Conservation (phyloP, 2,329 filamentous ascomycete species). For the Monilinia vaccinii-corymbosi region DNA sequence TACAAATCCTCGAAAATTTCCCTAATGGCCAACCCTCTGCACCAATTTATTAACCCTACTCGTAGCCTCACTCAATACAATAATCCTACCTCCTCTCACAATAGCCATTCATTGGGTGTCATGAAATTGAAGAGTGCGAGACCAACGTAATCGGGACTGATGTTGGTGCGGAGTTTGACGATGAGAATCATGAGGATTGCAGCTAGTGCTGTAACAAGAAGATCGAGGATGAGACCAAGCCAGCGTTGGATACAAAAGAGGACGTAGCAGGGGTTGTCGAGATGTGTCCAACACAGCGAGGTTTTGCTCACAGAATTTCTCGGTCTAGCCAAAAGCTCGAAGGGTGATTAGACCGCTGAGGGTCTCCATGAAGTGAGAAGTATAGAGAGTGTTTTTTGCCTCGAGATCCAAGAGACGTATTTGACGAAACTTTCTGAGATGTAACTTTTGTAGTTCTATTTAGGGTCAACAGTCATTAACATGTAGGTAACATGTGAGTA, state of each 20-base stretch:
- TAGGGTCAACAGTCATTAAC: neutral
- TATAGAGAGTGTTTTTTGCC: slow-evolving; percentile 35
- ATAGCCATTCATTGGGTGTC: slow-evolving; percentile 33
- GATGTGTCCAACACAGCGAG: slow-evolving; percentile 41
- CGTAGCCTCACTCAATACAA: slow-evolving; percentile 36
- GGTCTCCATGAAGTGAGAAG: slow-evolving; percentile 40
- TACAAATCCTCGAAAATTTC: slow-evolving; percentile 44
- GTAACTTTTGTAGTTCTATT: slow-evolving; percentile 33
- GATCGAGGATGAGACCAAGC: slow-evolving; percentile 37
- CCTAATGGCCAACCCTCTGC: slow-evolving; percentile 41
- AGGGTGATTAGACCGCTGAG: slow-evolving; percentile 37
- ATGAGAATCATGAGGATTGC: slow-evolving; percentile 30
- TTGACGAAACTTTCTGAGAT: slow-evolving; percentile 40
- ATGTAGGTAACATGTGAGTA: neutral
- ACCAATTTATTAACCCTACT: slow-evolving; percentile 48
- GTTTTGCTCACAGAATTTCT: slow-evolving; percentile 28
- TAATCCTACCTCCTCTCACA: slow-evolving; percentile 30
- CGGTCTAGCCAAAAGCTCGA: slow-evolving; percentile 37
- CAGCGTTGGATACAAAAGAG: slow-evolving; percentile 49
- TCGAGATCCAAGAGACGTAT: slow-evolving; percentile 42
- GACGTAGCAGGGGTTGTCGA: slow-evolving; percentile 49
- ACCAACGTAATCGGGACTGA: slow-evolving; percentile 26
- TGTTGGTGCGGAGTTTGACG: slow-evolving; percentile 25
- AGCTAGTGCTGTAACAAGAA: slow-evolving; percentile 25
- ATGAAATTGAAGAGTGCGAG: slow-evolving; percentile 27